These are phyloP conservation scores for Pseudovirgaria hyperparasitica DNA, from an alignment of 2,329 filamentous ascomycete genomes.

Conservation along the genomic window DNA sequence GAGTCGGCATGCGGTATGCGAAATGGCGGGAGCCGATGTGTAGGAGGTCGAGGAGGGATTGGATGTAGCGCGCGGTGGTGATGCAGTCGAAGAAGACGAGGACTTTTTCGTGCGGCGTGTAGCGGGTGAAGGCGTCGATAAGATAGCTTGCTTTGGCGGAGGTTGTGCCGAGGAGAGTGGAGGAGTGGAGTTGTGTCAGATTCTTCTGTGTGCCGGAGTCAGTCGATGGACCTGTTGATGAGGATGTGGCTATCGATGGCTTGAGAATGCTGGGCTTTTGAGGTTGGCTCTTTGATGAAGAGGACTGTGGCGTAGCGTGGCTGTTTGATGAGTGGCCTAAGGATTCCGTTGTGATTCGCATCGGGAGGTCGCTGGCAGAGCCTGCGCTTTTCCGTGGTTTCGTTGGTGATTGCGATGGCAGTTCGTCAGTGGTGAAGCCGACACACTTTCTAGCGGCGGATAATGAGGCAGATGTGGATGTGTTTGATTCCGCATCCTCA, in stretches of 20 bases:
- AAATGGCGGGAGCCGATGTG: conserved; percentile 54
- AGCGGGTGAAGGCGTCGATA: conserved; percentile 54
- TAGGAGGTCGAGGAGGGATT: conserved; percentile 64
- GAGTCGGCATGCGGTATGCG: conserved; percentile 46
- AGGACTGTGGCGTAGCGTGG: background rate
- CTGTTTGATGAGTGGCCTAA: background rate
- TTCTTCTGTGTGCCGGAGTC: no score
- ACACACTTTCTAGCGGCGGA: no score
- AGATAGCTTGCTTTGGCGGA: conserved; percentile 85
- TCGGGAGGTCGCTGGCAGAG: no score
- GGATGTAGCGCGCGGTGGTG: conserved; percentile 76
- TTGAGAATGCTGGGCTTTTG: background rate
- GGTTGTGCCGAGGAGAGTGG: conserved; percentile 60
- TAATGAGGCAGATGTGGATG: no score
- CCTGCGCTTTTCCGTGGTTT: no score
- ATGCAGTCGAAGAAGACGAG: conserved; percentile 87
- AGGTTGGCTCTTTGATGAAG: background rate
- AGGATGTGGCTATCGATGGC: no score
- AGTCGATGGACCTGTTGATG: no score
- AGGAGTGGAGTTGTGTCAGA: no score
- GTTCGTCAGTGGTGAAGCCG: no score
- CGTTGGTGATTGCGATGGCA: no score
- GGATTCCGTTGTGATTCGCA: no score
- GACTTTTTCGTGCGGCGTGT: conserved; percentile 68
- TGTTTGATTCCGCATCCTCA: no score